Conservation (phyloP, 2,329 filamentous ascomycete species). For the Dothidotthia symphoricarpi region DNA sequence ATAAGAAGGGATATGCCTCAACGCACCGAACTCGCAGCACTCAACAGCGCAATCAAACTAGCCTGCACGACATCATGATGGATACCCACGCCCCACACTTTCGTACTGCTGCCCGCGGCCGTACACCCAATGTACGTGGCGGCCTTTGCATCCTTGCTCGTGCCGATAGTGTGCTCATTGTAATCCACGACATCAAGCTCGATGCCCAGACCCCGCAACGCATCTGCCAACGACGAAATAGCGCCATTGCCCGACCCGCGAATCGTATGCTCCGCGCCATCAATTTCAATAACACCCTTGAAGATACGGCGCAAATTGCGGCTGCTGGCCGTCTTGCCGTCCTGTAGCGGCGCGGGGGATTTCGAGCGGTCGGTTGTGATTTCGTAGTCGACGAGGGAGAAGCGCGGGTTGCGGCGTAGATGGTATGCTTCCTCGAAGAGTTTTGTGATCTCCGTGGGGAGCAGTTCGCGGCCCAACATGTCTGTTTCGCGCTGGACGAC, state of each 20-base stretch:
- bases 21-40: conserved; percentile 80
- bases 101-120: conserved; percentile 62
- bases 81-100: conserved; percentile 87
- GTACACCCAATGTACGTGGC: conserved; percentile 93
- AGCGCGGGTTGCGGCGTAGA: conserved; percentile 77
- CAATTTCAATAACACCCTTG: conserved; percentile 78
- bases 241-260: conserved; percentile 83
- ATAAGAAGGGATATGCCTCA: not conserved
- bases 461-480: conserved; percentile 75
- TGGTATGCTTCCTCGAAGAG: conserved; percentile 91
- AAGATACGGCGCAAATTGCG: conserved; percentile 79
- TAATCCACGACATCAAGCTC: conserved; percentile 91
- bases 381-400: conserved; percentile 85
- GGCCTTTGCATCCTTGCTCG: conserved; percentile 81
- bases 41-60: conserved; percentile 79
- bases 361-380: conserved; percentile 79
- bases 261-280: conserved; percentile 75
- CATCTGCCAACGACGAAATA: conserved; percentile 82
- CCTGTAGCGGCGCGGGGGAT: conserved; percentile 66
- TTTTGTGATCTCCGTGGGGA: conserved; percentile 76
- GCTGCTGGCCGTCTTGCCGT: conserved; percentile 72
- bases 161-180: conserved; percentile 91
- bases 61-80: conserved; percentile 91
- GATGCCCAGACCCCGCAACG: conserved; percentile 73
- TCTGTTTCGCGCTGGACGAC: conserved; percentile 84